phyloP scores from a whole-genome alignment of 257 asterid genomes.

The Thymus mandschuricus region DNA sequence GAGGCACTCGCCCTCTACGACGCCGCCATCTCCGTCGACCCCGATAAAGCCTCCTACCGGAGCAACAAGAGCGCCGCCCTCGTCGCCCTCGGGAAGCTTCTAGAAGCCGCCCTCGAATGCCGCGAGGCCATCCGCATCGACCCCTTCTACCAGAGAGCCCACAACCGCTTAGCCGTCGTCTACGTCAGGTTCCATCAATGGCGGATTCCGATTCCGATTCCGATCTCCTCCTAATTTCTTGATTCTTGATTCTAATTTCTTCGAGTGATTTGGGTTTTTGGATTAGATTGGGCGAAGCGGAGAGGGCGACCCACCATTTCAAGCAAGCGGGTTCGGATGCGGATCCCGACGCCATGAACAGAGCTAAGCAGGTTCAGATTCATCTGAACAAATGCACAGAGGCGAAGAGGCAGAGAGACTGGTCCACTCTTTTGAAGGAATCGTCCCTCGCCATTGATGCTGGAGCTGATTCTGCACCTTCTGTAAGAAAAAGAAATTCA shows the following conservation, averaged over 20 bases:
- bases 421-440: slow-evolving; percentile 61
- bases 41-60: slow-evolving; percentile 86
- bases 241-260: not conserved
- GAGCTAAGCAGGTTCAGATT: slow-evolving; percentile 52
- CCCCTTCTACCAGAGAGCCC: slow-evolving; percentile 72
- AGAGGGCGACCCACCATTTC: slow-evolving; percentile 67
- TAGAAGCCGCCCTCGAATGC: slow-evolving; percentile 91
- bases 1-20: slow-evolving; percentile 90
- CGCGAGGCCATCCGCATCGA: slow-evolving; percentile 76
- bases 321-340: slow-evolving; percentile 79
- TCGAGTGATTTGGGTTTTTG: not conserved
- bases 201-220: too few species aligned
- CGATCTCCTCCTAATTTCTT: not conserved
- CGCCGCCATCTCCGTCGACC: slow-evolving; percentile 91
- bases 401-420: slow-evolving; percentile 65
- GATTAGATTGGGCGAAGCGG: slow-evolving; percentile 77
- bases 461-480: slow-evolving; percentile 85
- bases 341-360: slow-evolving; percentile 68
- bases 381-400: slow-evolving; percentile 64
- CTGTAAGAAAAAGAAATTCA: slow-evolving; percentile 40
- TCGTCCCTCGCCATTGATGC: slow-evolving; percentile 51
- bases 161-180: slow-evolving; percentile 65
- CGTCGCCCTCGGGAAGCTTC: slow-evolving; percentile 86
- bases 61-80: slow-evolving; percentile 98
- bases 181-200: slow-evolving; percentile 43